Evolutionary conservation across 805 yeast genomes (phyloP).

Genomic region (Lipomyces yamadae): DNA sequence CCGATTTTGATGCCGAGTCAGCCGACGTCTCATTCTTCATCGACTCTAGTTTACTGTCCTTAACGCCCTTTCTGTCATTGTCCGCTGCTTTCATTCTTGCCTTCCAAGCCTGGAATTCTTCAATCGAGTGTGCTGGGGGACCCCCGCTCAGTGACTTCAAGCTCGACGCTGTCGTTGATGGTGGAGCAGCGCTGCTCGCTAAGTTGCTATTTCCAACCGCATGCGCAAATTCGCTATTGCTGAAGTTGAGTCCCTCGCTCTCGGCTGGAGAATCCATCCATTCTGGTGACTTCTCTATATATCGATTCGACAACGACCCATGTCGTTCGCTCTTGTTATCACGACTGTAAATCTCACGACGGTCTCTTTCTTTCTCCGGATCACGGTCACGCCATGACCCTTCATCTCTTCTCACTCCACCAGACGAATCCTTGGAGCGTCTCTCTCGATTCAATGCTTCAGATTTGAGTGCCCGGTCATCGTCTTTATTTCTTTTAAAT

Average conservation of each 20-base stretch:
- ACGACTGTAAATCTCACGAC: conserved; percentile 6
- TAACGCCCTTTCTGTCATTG: conserved; percentile 17
- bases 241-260: conserved; percentile 18
- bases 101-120: conserved; percentile 45
- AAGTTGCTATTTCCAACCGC: conserved; percentile 17
- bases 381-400: conserved; percentile 35
- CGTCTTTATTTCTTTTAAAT: conserved; percentile 11
- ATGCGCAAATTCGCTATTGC: conserved; percentile 28
- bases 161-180: neutral
- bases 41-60: neutral
- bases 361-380: conserved; percentile 17
- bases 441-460: conserved; percentile 16
- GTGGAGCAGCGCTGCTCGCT: neutral
- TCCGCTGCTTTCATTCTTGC: conserved; percentile 41
- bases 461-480: conserved; percentile 9
- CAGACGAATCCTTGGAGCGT: conserved; percentile 13
- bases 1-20: neutral
- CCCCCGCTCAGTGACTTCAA: conserved; percentile 7
- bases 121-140: conserved; percentile 38
- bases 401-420: conserved; percentile 20
- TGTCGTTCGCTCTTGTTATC: conserved; percentile 11
- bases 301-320: conserved; percentile 1
- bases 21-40: neutral
- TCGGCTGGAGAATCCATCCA: conserved; percentile 28
- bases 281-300: conserved; percentile 25